phyloP scores from a whole-genome alignment of 164 flowering plant species.

The Hamamelis virginiana region DNA sequence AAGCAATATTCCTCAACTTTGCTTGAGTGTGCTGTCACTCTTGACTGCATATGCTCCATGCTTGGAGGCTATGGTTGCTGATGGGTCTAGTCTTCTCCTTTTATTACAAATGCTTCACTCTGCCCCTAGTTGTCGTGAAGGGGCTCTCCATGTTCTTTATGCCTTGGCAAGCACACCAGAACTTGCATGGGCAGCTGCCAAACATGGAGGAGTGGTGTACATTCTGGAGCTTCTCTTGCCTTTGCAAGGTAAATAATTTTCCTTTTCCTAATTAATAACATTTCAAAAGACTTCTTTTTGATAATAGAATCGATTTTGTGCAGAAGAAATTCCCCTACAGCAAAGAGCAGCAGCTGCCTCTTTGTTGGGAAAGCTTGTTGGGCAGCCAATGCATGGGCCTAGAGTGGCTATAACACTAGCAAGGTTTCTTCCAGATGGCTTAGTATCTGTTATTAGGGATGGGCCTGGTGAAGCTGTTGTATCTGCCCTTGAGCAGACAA shows the following conservation, averaged over 20 bases:
- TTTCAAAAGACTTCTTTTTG: slow-evolving; percentile 1
- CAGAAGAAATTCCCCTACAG: slow-evolving; percentile 92
- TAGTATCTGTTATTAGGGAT: slow-evolving; percentile 84
- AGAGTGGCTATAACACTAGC: slow-evolving; percentile 95
- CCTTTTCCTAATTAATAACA: background rate
- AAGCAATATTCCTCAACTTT: slow-evolving; percentile 82
- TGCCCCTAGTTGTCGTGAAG: slow-evolving; percentile 88
- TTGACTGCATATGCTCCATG: slow-evolving; percentile 92
- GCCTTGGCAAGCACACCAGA: slow-evolving; percentile 98
- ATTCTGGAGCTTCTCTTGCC: slow-evolving; percentile 97
- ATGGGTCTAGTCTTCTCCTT: slow-evolving; percentile 84
- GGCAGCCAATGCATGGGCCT: slow-evolving; percentile 99
- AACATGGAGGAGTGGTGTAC: slow-evolving; percentile 98
- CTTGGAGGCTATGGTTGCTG: slow-evolving; percentile 99
- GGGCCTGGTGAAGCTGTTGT: slow-evolving; percentile 99
- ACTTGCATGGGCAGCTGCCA: slow-evolving; percentile 99
- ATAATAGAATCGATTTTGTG: slow-evolving; percentile 18
- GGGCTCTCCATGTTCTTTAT: slow-evolving; percentile 94
- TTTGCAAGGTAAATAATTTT: slow-evolving; percentile 54
- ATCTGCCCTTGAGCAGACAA: slow-evolving; percentile 80
- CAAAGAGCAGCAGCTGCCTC: slow-evolving; percentile 98
- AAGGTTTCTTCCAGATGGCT: slow-evolving; percentile 96
- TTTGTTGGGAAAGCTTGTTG: slow-evolving; percentile 90
- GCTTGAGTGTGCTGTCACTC: slow-evolving; percentile 77
- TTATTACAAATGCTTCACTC: slow-evolving; percentile 92